phyloP scores from a whole-genome alignment of 2,329 filamentous ascomycete species.

The Paecilomyces niveus region DNA sequence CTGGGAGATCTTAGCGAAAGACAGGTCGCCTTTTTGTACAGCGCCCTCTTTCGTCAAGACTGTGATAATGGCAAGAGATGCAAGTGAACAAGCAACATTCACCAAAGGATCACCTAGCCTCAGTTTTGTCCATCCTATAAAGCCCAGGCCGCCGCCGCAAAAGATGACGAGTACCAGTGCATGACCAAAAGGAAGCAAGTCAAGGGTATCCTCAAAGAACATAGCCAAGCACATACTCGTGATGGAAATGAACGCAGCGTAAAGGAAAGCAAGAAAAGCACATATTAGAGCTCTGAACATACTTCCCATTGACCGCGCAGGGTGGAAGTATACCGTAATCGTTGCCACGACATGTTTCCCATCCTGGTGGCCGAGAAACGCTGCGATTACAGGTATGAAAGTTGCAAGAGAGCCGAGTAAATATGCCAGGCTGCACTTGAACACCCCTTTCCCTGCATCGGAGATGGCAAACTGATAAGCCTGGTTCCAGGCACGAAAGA shows the following conservation, averaged over 20 bases:
- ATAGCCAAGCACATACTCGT: conserved; percentile 85
- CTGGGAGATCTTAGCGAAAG: conserved; percentile 71
- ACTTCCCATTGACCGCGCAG: conserved; percentile 74
- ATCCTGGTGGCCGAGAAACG: conserved; percentile 72
- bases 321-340: conserved; percentile 91
- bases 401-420: conserved; percentile 79
- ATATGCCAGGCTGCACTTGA: conserved; percentile 91
- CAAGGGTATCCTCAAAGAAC: conserved; percentile 61
- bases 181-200: conserved; percentile 66
- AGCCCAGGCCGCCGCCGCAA: conserved; percentile 76
- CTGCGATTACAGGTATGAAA: conserved; percentile 66
- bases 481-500: conserved; percentile 31
- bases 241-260: conserved; percentile 67
- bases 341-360: conserved; percentile 93
- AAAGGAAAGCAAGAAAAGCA: conserved; percentile 69
- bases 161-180: conserved; percentile 74
- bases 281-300: conserved; percentile 82
- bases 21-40: conserved; percentile 74
- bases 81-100: conserved; percentile 76
- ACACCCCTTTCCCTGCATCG: conserved; percentile 66
- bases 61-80: conserved; percentile 82
- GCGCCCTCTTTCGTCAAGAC: conserved; percentile 87
- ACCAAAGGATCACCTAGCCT: conserved; percentile 70
- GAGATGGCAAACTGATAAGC: conserved; percentile 59
- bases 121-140: conserved; percentile 84